A percentile compares a stretch with the other conserved stretches of the same genome.
These are phyloP conservation scores for Pseudoperonospora humuli DNA, from an alignment of 352 stramenopile species.

Conservation along the genomic window DNA sequence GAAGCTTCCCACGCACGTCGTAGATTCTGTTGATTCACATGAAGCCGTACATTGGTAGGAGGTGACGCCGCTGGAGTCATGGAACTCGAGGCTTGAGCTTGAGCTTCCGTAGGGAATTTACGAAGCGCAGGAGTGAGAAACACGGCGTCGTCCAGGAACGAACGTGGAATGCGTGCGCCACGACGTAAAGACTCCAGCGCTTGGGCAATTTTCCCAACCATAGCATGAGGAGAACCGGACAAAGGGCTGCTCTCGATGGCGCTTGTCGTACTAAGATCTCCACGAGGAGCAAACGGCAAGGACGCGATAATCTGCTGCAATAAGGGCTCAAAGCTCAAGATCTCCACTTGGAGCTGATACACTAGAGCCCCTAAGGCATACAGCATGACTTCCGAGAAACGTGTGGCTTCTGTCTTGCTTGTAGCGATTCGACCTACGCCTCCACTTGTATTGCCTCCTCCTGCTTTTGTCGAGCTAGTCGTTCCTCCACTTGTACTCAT, in stretches of 20 bases:
- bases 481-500: conserved; percentile 3
- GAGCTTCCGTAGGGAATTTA: conserved; percentile 33
- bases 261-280: conserved; percentile 14
- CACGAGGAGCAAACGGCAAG: conserved; percentile 35
- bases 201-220: conserved; percentile 44
- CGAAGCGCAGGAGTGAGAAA: conserved; percentile 41
- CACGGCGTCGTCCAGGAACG: conserved; percentile 41
- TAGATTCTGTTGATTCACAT: conserved; percentile 92
- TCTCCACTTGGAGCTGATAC: conserved; percentile 68
- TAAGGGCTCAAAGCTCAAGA: conserved; percentile 68
- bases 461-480: conserved; percentile 4
- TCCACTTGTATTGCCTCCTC: conserved; percentile 9
- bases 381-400: conserved; percentile 70
- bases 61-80: conserved; percentile 29
- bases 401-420: conserved; percentile 55
- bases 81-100: conserved; percentile 16
- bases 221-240: conserved; percentile 29
- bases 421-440: conserved; percentile 37
- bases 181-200: conserved; percentile 45
- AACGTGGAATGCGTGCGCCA: conserved; percentile 34
- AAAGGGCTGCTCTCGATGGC: conserved; percentile 8
- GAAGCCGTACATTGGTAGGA: conserved; percentile 54
- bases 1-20: conserved; percentile 92
- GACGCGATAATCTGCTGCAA: conserved; percentile 55
- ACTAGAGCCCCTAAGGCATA: conserved; percentile 63